Conservation (phyloP, 352 stramenopile species). For the Thraustochytrium striatum region DNA sequence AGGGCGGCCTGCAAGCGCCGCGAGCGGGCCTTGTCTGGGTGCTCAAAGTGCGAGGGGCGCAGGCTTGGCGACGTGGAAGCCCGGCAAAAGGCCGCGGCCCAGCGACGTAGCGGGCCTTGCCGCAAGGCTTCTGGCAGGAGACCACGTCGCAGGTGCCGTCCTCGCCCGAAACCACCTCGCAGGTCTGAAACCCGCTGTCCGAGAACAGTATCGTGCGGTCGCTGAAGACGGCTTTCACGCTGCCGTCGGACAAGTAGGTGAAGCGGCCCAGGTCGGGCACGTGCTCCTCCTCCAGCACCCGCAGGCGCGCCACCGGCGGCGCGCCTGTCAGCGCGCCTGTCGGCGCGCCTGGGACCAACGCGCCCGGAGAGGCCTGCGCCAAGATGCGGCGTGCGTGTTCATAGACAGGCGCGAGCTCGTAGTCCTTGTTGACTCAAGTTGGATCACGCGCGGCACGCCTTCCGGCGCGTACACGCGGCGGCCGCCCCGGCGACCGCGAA, state of each 20-base stretch:
- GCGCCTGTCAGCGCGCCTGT: neutral
- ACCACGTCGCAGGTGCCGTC: neutral
- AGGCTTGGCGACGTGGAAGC: neutral
- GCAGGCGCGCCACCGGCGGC: neutral
- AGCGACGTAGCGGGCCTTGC: neutral
- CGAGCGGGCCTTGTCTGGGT: neutral
- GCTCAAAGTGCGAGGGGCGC: neutral
- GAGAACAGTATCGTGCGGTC: constrained; percentile 45
- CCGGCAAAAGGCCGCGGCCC: constrained; percentile 28
- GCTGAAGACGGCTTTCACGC: constrained; percentile 17
- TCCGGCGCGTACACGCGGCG: constrained; percentile 34
- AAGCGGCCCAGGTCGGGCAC: constrained; percentile 19
- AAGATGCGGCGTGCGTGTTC: constrained; percentile 16
- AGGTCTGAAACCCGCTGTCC: constrained; percentile 20
- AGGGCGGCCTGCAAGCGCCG: neutral
- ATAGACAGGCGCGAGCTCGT: constrained; percentile 28
- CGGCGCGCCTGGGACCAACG: neutral
- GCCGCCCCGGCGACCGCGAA: neutral
- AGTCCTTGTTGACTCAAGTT: too few relatives aligned
- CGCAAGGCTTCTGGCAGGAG: neutral
- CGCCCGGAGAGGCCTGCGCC: neutral
- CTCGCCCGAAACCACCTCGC: constrained; percentile 28
- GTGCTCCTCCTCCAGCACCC: constrained; percentile 21
- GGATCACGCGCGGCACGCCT: constrained; percentile 32
- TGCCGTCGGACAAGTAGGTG: constrained; percentile 32